These are phyloP conservation scores for Eutrema salsugineum DNA, from an alignment of 441 rosid genomes.

Conservation along the genomic window DNA sequence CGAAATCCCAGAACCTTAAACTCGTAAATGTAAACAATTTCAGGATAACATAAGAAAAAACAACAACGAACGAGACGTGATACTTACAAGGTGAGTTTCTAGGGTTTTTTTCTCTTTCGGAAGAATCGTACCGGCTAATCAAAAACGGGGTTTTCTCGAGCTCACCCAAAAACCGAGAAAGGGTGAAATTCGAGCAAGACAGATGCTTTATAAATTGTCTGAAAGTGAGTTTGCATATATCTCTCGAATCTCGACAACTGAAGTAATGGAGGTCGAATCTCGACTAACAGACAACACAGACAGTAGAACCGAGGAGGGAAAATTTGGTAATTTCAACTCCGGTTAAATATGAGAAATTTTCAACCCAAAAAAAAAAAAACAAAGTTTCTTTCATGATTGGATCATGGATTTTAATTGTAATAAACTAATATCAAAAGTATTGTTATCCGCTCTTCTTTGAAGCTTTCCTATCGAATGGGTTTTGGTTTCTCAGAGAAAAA, in stretches of 20 bases:
- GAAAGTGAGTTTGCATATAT: background rate
- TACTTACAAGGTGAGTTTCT: slow-evolving; percentile 10
- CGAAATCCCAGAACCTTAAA: background rate
- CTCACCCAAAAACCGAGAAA: background rate
- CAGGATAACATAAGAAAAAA: background rate
- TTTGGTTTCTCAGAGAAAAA: slow-evolving; percentile 14
- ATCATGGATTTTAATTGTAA: background rate
- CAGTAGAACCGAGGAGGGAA: slow-evolving; percentile 14
- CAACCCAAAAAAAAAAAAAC: background rate
- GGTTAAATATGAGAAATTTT: background rate
- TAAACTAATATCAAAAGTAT: background rate
- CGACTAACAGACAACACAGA: background rate
- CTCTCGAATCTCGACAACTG: background rate
- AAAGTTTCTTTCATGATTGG: background rate
- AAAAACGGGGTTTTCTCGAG: background rate
- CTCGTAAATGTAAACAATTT: background rate
- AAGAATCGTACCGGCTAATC: background rate
- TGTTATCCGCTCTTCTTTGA: background rate
- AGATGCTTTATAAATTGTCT: background rate
- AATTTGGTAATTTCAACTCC: background rate
- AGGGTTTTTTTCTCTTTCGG: slow-evolving; percentile 18
- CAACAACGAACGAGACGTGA: background rate
- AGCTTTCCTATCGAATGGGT: background rate
- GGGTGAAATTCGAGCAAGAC: background rate
- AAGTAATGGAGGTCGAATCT: background rate